phyloP scores from a whole-genome alignment of 768 basidiomycete species.

The Boletus subparvulus region DNA sequence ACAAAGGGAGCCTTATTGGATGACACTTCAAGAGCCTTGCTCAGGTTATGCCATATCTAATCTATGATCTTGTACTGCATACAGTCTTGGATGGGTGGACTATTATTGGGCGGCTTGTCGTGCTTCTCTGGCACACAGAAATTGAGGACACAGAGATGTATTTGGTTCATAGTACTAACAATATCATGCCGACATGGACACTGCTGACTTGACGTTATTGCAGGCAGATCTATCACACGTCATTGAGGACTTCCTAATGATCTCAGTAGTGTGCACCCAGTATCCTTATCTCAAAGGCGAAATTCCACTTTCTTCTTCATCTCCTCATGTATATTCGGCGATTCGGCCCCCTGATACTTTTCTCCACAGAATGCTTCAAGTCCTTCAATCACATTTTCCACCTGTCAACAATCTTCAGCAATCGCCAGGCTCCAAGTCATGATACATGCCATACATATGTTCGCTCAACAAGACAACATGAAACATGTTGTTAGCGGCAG shows the following conservation, averaged over 20 bases:
- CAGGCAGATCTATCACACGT: too few species aligned
- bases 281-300: too few species aligned
- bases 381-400: slow-evolving; percentile 27
- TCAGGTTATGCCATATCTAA: slow-evolving; percentile 31
- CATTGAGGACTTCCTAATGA: too few species aligned
- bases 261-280: too few species aligned
- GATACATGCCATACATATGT: too few species aligned
- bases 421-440: too few species aligned
- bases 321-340: slow-evolving; percentile 21
- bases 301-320: slow-evolving; percentile 27
- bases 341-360: slow-evolving; percentile 29
- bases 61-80: slow-evolving; percentile 32
- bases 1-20: slow-evolving; percentile 28
- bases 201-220: too few species aligned
- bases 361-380: slow-evolving; percentile 29
- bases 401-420: too few species aligned
- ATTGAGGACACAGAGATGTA: not conserved
- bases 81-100: not conserved
- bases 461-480: too few species aligned
- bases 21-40: slow-evolving; percentile 34
- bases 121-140: not conserved
- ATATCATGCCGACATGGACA: too few species aligned
- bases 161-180: too few species aligned
- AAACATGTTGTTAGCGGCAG: too few species aligned
- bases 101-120: not conserved